Base-by-base conservation (phyloP, 306 rosid species). In the Casuarina equisetifolia region DNA sequence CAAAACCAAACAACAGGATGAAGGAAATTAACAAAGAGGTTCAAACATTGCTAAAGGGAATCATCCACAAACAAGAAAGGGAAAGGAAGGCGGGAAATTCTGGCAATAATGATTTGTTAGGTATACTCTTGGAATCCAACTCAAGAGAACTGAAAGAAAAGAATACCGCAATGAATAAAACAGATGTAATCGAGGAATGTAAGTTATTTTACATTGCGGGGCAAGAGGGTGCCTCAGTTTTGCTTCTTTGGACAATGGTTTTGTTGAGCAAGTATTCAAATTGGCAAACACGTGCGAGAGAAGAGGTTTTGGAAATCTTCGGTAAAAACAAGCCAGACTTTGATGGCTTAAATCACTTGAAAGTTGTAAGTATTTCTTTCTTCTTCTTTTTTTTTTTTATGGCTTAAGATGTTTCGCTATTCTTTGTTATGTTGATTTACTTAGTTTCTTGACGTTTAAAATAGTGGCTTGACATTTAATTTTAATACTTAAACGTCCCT, bases 151-250 rank as follows among this genome's bases (percentile, higher is more conserved):
- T 70, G 1, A 45, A 52, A 9, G 78, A 63, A 13, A 72, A 80
- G 4, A 51, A 69, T 2, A 2, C 20, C 1, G 80, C 78, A 61
- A 62, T 81, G 83, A 81, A 70, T 42, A 70, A 40, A 44, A 62
- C 70, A 2, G 88, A 78, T 17, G 78, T 85, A 16, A 68, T 85
- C 4, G 73, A 43, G 0, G 89, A 82, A 71, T 85, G 86, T 8
- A 85, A 82, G 76, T 20, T 80, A 3, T 85, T 85, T 53, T 85
- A 82, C 78, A 17, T 72, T 44, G 88, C 82, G 0, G 88, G 88
- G 4, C 88, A 85, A 52, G 89, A 82, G 58, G 79, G 82, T 6
- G 73, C 86, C 20, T 76, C 81, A 39, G 72, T 69, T 9, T 52
- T 85, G 39, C 64, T 85, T 4, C 62, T 77, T 52, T 85, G 86